Base-by-base conservation (phyloP, 805 yeast species). In the Myxozyma vanderwaltii region DNA sequence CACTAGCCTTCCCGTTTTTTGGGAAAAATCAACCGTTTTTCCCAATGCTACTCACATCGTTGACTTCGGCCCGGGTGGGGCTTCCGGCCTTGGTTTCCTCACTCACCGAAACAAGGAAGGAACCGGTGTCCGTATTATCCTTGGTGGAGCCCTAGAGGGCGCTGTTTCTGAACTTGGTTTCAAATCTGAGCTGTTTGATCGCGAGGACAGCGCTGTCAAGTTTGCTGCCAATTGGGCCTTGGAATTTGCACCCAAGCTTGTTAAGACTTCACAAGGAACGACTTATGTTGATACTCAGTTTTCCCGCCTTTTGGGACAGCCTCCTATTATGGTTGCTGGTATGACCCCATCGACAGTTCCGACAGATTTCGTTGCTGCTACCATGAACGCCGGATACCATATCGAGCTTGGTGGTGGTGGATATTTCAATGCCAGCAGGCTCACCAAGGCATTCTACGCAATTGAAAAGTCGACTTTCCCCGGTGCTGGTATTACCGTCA, bases 331-430 rank as follows among this genome's bases (percentile, higher is more conserved):
- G 86, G 94, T 94, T 68, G 96, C 99, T 39, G 99, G 99, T 79
- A 94, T 94, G 99, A 94, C 99, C 41, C 99, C 99, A 73, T 84
- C 96, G 45, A 94, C 99, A 33, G 97, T 91, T 58, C 86, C 89
- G 67, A 94, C 98, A 48, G 91, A 89, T 63, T 91, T 94, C 70
- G 95, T 94, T 59, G 87, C 96, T 63, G 96, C 96, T 33, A 86
- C 97, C 29, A 82, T 91, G 71, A 91, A 91, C 73, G 91, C 98
- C 51, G 99, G 99, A 63, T 94, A 91, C 79, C 96, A 90, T 73
- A 90, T 92, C 70, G 99, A 94, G 79, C 82, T 94, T 71, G 99
- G 96, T 51, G 99, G 99, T 76, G 99, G 99, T 81, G 99, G 98
- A 71, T 94, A 94, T 77, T 94, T 92, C 76, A 74, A 79, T 59